phyloP scores from a whole-genome alignment of 2,329 filamentous ascomycete species.

The Alternaria rosae region DNA sequence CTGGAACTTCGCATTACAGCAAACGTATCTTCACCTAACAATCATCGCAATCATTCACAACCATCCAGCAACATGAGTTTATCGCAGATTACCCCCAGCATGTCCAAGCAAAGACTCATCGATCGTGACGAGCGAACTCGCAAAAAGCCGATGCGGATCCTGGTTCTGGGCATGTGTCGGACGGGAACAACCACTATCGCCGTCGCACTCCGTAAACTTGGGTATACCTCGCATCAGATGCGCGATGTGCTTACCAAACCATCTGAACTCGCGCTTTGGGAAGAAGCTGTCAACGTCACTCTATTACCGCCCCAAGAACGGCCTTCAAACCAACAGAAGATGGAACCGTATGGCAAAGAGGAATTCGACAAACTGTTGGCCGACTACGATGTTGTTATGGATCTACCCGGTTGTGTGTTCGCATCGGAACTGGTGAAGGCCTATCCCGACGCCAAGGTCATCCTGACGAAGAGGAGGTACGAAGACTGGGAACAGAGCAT shows the following conservation, averaged over 20 bases:
- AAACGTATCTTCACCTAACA: slow-evolving; percentile 8
- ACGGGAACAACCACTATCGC: slow-evolving; percentile 69
- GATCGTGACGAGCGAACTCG: slow-evolving; percentile 71
- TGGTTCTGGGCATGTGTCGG: slow-evolving; percentile 72
- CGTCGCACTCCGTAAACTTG: slow-evolving; percentile 55
- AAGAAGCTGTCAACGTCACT: slow-evolving; percentile 40
- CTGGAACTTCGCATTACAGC: slow-evolving; percentile 5
- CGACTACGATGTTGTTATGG: slow-evolving; percentile 49
- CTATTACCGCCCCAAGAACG: slow-evolving; percentile 25
- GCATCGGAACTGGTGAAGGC: slow-evolving; percentile 38
- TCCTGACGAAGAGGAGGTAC: slow-evolving; percentile 40
- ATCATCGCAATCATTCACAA: background rate
- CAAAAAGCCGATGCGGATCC: slow-evolving; percentile 74
- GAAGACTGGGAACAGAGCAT: slow-evolving; percentile 38
- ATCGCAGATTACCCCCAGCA: background rate
- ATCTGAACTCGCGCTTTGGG: slow-evolving; percentile 33
- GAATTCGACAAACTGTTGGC: slow-evolving; percentile 59
- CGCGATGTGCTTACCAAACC: slow-evolving; percentile 29
- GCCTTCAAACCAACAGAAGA: slow-evolving; percentile 12
- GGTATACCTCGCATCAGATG: slow-evolving; percentile 38
- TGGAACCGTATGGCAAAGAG: slow-evolving; percentile 35
- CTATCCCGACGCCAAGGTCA: slow-evolving; percentile 46
- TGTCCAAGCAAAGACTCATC: slow-evolving; percentile 52
- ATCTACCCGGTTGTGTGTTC: slow-evolving; percentile 41
- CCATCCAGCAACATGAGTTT: background rate